Evolutionary conservation across 2,329 filamentous ascomycete genomes (phyloP).

Genomic region (Escovopsis sp.): DNA sequence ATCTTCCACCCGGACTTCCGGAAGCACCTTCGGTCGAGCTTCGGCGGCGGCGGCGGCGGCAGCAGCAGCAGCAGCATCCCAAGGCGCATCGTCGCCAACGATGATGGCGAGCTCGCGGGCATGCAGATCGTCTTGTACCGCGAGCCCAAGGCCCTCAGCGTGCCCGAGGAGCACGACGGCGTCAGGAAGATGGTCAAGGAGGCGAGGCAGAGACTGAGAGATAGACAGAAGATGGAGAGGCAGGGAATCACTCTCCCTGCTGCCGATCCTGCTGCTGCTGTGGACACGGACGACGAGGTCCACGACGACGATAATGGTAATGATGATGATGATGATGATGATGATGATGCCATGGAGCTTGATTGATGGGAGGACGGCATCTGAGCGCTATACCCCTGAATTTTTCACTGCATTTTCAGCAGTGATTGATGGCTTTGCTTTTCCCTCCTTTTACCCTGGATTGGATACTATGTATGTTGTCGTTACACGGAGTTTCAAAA

Average conservation of each 20-base stretch:
- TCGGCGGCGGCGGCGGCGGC: too few relatives aligned
- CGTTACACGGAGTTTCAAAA: not conserved
- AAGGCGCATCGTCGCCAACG: conserved; percentile 45
- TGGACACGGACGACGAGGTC: conserved; percentile 45
- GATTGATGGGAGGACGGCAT: not conserved
- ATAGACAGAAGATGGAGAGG: conserved; percentile 34
- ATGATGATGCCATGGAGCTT: not conserved
- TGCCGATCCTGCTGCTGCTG: not conserved
- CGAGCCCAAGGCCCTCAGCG: conserved; percentile 60
- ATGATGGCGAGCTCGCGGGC: conserved; percentile 38
- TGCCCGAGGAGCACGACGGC: conserved; percentile 60
- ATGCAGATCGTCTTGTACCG: conserved; percentile 75
- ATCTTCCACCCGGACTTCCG: conserved; percentile 79
- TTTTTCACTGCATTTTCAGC: not conserved
- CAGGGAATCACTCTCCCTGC: conserved; percentile 9
- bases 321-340: not conserved
- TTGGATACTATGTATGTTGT: not conserved
- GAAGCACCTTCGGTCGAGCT: conserved; percentile 46
- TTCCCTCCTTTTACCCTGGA: not conserved
- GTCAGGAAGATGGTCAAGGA: conserved; percentile 77
- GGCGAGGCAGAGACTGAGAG: conserved; percentile 52
- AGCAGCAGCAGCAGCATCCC: conserved; percentile 48
- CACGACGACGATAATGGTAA: conserved; percentile 9
- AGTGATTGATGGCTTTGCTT: not conserved
- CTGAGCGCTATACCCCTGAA: not conserved